Evolutionary conservation across 176 grass and related monocot genomes (phyloP).

Genomic region (Hsuehochloa calcarea): DNA sequence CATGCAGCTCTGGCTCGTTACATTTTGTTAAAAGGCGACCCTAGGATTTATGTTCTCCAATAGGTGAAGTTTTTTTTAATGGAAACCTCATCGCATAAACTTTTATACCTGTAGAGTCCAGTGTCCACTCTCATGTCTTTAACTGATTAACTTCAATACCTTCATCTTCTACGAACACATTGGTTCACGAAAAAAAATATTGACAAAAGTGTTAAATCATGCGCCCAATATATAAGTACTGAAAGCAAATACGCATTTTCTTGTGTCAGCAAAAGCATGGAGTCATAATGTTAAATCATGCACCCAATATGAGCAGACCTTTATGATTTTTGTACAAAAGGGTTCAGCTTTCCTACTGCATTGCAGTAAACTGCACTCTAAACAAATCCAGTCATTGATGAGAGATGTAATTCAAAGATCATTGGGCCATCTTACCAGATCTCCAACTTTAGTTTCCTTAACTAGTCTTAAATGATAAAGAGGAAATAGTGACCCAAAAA

Average conservation of each 20-base stretch:
- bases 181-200: neutral
- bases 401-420: constrained; percentile 17
- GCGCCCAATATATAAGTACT: neutral
- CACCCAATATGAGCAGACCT: neutral
- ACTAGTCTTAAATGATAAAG: constrained; percentile 8
- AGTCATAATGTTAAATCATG: constrained; percentile 23
- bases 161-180: neutral
- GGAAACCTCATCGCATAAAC: neutral
- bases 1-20: constrained; percentile 10
- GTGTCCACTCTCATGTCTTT: neutral
- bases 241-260: neutral
- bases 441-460: constrained; percentile 15
- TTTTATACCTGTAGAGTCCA: neutral
- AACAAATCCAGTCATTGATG: constrained; percentile 29
- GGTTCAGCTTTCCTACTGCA: constrained; percentile 22
- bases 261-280: neutral
- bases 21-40: neutral
- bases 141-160: constrained; percentile 1
- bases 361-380: constrained; percentile 24
- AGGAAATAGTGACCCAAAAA: constrained; percentile 24
- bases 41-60: neutral
- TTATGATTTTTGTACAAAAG: neutral
- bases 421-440: constrained; percentile 21
- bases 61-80: neutral
- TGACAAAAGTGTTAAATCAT: neutral